phyloP scores from a whole-genome alignment of 1,284 basidiomycete genomes.

The Fomitopsis betulina region DNA sequence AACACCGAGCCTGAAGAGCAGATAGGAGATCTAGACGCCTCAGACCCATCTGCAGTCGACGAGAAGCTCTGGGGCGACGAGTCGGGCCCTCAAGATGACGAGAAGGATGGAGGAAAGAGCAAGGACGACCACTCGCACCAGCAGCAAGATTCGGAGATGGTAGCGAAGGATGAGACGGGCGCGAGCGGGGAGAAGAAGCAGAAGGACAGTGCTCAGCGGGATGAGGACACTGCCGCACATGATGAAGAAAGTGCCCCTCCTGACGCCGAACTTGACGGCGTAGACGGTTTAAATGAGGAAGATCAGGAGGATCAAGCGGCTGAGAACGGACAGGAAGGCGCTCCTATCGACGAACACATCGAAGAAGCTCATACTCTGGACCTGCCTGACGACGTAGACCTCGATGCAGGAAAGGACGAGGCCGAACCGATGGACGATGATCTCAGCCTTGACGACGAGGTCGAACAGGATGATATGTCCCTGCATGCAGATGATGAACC shows the following conservation, averaged over 20 bases:
- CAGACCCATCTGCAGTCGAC: constrained; percentile 87
- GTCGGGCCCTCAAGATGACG: constrained; percentile 42
- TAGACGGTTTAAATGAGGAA: constrained; percentile 69
- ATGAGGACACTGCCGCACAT: neutral
- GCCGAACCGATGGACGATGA: constrained; percentile 37
- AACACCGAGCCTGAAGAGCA: constrained; percentile 75
- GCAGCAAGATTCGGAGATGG: constrained; percentile 61
- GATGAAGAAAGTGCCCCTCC: neutral
- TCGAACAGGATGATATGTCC: constrained; percentile 36
- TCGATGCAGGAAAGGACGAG: constrained; percentile 40
- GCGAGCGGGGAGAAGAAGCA: constrained; percentile 27
- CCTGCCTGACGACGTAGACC: constrained; percentile 78
- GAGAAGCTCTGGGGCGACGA: constrained; percentile 98
- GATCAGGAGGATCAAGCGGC: constrained; percentile 31
- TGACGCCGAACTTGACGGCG: constrained; percentile 57
- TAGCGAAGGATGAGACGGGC: constrained; percentile 71
- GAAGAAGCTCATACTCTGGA: constrained; percentile 79
- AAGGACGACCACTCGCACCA: constrained; percentile 50
- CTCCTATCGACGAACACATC: constrained; percentile 68
- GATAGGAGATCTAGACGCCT: constrained; percentile 79
- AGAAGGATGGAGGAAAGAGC: constrained; percentile 49
- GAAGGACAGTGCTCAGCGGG: constrained; percentile 28
- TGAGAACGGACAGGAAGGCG: constrained; percentile 47
- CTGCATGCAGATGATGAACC: constrained; percentile 11
- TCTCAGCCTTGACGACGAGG: constrained; percentile 39